Evolutionary conservation across 768 basidiomycete species (phyloP).

Genomic region (Agrocybe praecox): DNA sequence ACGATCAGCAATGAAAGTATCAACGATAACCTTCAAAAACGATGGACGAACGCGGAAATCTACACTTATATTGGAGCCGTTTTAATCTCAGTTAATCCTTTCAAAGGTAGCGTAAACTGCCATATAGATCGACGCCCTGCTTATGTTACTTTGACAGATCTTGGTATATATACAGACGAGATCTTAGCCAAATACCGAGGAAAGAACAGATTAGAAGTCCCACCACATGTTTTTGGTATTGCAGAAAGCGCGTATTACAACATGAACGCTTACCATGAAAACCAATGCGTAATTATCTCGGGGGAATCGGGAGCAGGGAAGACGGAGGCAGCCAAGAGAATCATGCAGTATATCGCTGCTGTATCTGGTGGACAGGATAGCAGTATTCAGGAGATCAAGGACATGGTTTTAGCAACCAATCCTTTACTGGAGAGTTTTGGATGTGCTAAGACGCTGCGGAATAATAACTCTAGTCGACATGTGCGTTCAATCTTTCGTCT

Average conservation of each 20-base stretch:
- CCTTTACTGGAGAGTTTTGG: slow-evolving; percentile 97
- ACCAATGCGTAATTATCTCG: slow-evolving; percentile 99
- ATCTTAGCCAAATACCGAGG: slow-evolving; percentile 84
- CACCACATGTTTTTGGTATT: slow-evolving; percentile 97
- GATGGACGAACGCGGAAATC: slow-evolving; percentile 94
- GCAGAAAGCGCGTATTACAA: slow-evolving; percentile 98
- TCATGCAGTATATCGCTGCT: slow-evolving; percentile 99
- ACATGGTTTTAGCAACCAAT: slow-evolving; percentile 99
- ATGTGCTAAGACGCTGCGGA: slow-evolving; percentile 97
- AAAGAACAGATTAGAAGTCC: slow-evolving; percentile 97
- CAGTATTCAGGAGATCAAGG: slow-evolving; percentile 97
- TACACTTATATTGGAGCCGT: slow-evolving; percentile 99
- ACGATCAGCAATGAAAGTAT: slow-evolving; percentile 97
- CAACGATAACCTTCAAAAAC: slow-evolving; percentile 97
- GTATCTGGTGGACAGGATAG: slow-evolving; percentile 88
- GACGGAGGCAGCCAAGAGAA: slow-evolving; percentile 98
- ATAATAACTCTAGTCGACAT: slow-evolving; percentile 98
- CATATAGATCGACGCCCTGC: neutral
- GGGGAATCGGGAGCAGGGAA: slow-evolving; percentile 99
- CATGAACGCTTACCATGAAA: slow-evolving; percentile 99
- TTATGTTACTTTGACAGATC: slow-evolving; percentile 54
- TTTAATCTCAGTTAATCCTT: slow-evolving; percentile 98
- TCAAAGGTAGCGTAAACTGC: slow-evolving; percentile 61
- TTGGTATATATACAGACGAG: slow-evolving; percentile 97
- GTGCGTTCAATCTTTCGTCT: slow-evolving; percentile 48